Evolutionary conservation across 768 basidiomycete genomes (phyloP).

Genomic region (Xerocomus potaroensis): DNA sequence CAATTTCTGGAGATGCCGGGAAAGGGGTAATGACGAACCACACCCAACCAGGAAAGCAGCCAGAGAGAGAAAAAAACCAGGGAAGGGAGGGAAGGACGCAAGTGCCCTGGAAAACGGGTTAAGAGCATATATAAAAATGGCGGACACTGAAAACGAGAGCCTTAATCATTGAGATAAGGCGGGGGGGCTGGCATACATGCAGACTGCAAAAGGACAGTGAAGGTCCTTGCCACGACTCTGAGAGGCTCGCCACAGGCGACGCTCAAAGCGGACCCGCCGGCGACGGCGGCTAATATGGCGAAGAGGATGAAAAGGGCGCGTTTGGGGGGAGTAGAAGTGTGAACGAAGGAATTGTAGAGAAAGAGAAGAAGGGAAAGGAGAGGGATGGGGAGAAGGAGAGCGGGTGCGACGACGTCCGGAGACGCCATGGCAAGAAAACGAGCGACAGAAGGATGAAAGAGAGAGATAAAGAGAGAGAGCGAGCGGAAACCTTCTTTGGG

Average conservation of each 20-base stretch:
- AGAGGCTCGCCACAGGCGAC: conserved; percentile 15
- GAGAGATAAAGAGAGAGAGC: conserved; percentile 5
- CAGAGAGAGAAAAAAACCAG: conserved; percentile 15
- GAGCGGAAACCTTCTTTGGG: neutral
- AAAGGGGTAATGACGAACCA: conserved; percentile 17
- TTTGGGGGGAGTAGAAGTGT: conserved; percentile 7
- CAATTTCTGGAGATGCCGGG: neutral
- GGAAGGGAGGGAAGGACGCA: conserved; percentile 7
- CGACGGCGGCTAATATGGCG: conserved; percentile 20
- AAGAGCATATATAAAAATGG: conserved; percentile 24
- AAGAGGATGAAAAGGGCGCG: conserved; percentile 16
- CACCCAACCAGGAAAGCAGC: conserved; percentile 22
- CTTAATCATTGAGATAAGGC: neutral
- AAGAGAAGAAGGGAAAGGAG: conserved; percentile 17
- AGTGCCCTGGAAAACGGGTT: conserved; percentile 2
- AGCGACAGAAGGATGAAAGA: conserved; percentile 16
- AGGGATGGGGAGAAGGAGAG: conserved; percentile 24
- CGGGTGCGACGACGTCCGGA: conserved; percentile 21
- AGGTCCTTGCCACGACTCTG: conserved; percentile 12
- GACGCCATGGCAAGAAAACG: conserved; percentile 23
- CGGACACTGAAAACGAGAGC: conserved; percentile 17
- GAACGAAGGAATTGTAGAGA: conserved; percentile 4
- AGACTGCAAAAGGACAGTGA: conserved; percentile 17
- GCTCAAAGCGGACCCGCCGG: conserved; percentile 20
- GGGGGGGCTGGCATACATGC: conserved; percentile 14